Evolutionary conservation across 2,329 filamentous ascomycete species (phyloP).

Genomic region (Neofusicoccum sp.): DNA sequence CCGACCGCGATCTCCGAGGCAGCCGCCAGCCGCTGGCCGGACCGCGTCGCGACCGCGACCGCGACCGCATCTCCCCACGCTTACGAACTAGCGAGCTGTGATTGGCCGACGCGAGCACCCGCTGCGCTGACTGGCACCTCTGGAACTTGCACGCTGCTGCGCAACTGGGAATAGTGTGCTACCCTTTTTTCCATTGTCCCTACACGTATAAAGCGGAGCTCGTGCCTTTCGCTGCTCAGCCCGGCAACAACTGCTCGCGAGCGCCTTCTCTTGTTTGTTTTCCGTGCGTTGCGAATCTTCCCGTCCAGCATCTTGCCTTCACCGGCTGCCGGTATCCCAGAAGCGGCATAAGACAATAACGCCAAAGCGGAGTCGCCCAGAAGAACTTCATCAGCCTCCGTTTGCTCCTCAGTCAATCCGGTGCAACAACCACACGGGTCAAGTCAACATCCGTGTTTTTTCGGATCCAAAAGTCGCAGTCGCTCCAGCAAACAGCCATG

Average conservation of each 20-base stretch:
- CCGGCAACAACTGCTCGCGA: background rate
- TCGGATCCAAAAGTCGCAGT: background rate
- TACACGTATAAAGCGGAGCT: background rate
- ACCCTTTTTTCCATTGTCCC: background rate
- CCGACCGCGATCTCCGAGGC: too few species aligned
- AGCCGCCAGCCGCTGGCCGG: too few species aligned
- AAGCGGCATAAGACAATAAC: background rate
- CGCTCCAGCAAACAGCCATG: background rate
- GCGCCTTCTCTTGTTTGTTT: background rate
- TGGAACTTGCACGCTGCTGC: background rate
- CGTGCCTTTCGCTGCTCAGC: background rate
- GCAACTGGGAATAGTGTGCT: background rate
- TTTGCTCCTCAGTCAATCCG: background rate
- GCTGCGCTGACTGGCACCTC: background rate
- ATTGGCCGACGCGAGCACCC: background rate
- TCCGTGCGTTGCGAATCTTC: background rate
- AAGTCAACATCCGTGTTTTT: too few species aligned
- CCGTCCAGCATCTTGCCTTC: too few species aligned
- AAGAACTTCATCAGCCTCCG: too few species aligned
- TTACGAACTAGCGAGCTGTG: background rate
- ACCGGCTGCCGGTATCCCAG: background rate
- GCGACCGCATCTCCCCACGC: background rate
- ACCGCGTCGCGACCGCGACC: too few species aligned
- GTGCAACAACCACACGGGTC: background rate
- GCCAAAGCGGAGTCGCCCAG: too few species aligned